Base-by-base conservation (phyloP, 306 rosid species). In the Medicago lupulina region DNA sequence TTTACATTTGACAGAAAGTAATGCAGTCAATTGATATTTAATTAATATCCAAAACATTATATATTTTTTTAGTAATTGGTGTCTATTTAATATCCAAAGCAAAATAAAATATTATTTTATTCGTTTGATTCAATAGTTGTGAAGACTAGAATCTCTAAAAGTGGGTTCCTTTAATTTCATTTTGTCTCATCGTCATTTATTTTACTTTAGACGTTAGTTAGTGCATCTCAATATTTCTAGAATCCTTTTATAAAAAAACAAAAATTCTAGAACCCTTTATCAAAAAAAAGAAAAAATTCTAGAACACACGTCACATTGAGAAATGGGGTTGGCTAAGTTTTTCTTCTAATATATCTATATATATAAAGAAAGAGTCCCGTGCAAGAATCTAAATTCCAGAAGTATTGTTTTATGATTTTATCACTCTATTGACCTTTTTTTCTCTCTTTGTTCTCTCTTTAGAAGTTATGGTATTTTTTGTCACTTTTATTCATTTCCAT, bases 381-480 rank as follows among this genome's bases (percentile, higher is more conserved):
- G 67, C 81, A 76, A 51, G 71, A 70, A 73, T 53, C 16, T 12
- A 17, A 73, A 60, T 67, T 67, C 55, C 55, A 67, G 38, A 43
- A 66, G 0, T 5, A 15, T 63, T 41, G 15, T 44, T 13, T 57
- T 51, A 6, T 50, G 16, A 36, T 51, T 36, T 53, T 17, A 66
- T 10, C 19, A 21, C 18, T 13, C 31, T 70, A 7, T 40, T 67
- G 17, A 67, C 63, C 36, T n/a, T 46, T 16, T 5, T 16, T 11
- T 71, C 41, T 50, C 19, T 50, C 18, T 50, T 50, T 50, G 55
- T 4, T 61, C 28, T 25, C 2, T 4, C 1, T 66, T 57, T 19
- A 3, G 68, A 39, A 87, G 86, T 88, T 91, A 94, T 94, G 94
- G 86, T 94, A 85, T 76, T 79, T 75, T 79, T 79, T 76, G 61